phyloP scores from a whole-genome alignment of 2,329 filamentous ascomycete genomes.

The Myotisia sp. region DNA sequence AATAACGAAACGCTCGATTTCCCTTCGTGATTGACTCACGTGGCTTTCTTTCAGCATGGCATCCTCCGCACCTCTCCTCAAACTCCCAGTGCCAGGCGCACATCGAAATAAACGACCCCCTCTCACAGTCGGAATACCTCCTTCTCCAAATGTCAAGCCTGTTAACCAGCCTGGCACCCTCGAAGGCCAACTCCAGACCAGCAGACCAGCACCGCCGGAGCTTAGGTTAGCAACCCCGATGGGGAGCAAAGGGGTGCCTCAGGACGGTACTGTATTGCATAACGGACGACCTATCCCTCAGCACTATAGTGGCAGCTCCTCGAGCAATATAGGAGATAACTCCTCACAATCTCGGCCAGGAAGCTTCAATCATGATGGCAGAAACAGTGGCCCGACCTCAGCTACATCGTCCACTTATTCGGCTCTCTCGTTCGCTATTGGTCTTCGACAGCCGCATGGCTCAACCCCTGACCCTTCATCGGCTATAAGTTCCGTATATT shows the following conservation, averaged over 20 bases:
- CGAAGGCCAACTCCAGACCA: slow-evolving; percentile 21
- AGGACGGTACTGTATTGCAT: slow-evolving; percentile 47
- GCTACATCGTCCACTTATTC: slow-evolving; percentile 81
- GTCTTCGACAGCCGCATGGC: slow-evolving; percentile 44
- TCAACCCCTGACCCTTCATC: slow-evolving; percentile 74
- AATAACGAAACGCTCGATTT: too few relatives aligned
- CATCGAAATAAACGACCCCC: slow-evolving; percentile 53
- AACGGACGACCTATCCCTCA: slow-evolving; percentile 42
- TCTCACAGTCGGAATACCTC: slow-evolving; percentile 78
- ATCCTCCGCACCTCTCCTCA: slow-evolving; percentile 64
- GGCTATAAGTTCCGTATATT: slow-evolving; percentile 72
- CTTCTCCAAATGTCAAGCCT: slow-evolving; percentile 68
- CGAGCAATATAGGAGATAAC: slow-evolving; percentile 64
- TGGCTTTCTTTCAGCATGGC: slow-evolving; percentile 43
- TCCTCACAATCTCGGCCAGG: slow-evolving; percentile 70
- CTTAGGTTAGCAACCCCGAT: slow-evolving; percentile 78
- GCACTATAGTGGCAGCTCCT: slow-evolving; percentile 41
- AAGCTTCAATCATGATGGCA: slow-evolving; percentile 66
- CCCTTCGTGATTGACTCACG: slow-evolving; percentile 4
- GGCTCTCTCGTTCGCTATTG: slow-evolving; percentile 66
- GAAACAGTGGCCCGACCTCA: slow-evolving; percentile 66
- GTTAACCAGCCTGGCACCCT: slow-evolving; percentile 31
- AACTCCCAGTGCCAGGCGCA: slow-evolving; percentile 63
- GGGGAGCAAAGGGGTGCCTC: slow-evolving; percentile 52
- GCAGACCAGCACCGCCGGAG: slow-evolving; percentile 46